Base-by-base conservation (phyloP, 257 asterid species). In the Coffea canephora region DNA sequence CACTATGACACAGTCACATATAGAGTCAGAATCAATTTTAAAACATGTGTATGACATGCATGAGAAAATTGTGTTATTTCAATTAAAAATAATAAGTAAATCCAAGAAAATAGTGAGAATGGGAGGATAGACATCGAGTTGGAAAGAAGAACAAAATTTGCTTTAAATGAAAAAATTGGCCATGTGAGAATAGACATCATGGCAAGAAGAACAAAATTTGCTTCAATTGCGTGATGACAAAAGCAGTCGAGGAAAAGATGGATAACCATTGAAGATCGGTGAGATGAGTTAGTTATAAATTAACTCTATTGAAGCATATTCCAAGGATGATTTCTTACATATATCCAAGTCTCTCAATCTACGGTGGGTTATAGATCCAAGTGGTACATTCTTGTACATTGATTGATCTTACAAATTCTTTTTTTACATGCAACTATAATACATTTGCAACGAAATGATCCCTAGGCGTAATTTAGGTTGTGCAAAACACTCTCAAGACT, bases 21-120 rank as follows among this genome's bases (percentile, higher is more conserved):
- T 16, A 16, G 12, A 23, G 59, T 5, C 3, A 23, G 21, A 2
- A 41, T 5, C 2, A 7, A 66, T 5, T n/a, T 18, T 11, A 1
- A 25, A 48, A 25, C 62, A 71, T 43, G 62, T 71, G 76, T 71
- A 5, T 46, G 61, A 71, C 41, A 71, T 71, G 76, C 61, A 71
- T 25, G 76, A 41, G 18, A 25, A 71, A 61, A 14, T 1, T 61
- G 11, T 23, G 5, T 4, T 9, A 11, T 3, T 39, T 67, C 15
- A 19, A 19, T 67, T 67, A 5, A 34, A 67, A 15, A n/a, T 5
- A 16, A 68, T 15, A 5, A 68, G 7, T 16, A 5, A 0, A 68
- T 18, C n/a, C 14, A 68, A 68, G 5, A 16, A 68, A 5, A 36
- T 1, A 36, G 12, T 68, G 27, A 16, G 6, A 4, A 68, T 16